Evolutionary conservation across 306 rosid genomes (phyloP).

Genomic region (Morella rubra): DNA sequence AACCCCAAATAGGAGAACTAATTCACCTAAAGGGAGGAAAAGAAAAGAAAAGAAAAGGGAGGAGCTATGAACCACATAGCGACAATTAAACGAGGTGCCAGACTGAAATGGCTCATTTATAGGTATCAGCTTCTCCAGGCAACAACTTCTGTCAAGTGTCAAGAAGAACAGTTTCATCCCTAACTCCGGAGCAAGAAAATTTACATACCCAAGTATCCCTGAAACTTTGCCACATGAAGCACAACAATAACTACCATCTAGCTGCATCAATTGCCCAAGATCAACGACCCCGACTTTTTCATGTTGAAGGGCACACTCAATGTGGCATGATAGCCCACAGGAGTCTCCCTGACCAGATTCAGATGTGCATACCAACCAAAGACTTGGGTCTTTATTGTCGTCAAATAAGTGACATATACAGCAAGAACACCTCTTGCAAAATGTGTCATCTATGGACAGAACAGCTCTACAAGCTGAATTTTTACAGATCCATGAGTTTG

Average conservation of each 20-base stretch:
- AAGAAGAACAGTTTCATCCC: slow-evolving; percentile 7
- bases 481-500: slow-evolving; percentile 89
- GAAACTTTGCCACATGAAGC: slow-evolving; percentile 98
- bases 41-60: background rate
- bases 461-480: slow-evolving; percentile 97
- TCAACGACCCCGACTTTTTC: slow-evolving; percentile 96
- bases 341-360: slow-evolving; percentile 81
- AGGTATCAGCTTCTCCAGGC: background rate
- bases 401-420: slow-evolving; percentile 95
- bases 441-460: slow-evolving; percentile 81
- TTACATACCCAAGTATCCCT: slow-evolving; percentile 89
- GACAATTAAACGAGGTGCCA: slow-evolving; percentile 2
- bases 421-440: slow-evolving; percentile 98
- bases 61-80: background rate
- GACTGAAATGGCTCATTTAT: background rate
- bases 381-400: slow-evolving; percentile 99
- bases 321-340: slow-evolving; percentile 93
- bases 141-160: background rate
- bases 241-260: slow-evolving; percentile 98
- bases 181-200: slow-evolving; percentile 23
- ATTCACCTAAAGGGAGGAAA: background rate
- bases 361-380: slow-evolving; percentile 91
- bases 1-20: background rate
- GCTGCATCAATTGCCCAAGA: slow-evolving; percentile 96
- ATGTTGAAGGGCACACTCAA: slow-evolving; percentile 90